Evolutionary conservation across 345 rosid genomes (phyloP).

Genomic region (Eucalyptus leucophloia): DNA sequence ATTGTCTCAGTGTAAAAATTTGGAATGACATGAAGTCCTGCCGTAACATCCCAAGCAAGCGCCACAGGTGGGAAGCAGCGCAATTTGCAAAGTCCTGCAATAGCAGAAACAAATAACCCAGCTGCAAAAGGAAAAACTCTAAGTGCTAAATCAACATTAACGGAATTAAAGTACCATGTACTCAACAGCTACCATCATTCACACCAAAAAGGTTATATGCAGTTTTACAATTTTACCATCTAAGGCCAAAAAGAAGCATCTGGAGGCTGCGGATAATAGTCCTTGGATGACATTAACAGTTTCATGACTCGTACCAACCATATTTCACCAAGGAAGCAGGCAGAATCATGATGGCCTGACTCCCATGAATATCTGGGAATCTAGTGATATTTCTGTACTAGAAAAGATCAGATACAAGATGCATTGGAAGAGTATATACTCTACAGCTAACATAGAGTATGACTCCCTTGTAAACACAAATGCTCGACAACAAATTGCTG

Average conservation of each 20-base stretch:
- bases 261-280: neutral
- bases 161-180: neutral
- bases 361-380: neutral
- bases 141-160: neutral
- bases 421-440: neutral
- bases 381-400: neutral
- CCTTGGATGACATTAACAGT: neutral
- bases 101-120: neutral
- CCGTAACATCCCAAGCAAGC: constrained; percentile 88
- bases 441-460: neutral
- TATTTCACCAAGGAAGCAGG: neutral
- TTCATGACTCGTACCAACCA: neutral
- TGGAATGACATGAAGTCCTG: constrained; percentile 77
- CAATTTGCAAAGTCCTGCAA: constrained; percentile 86
- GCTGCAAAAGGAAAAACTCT: neutral
- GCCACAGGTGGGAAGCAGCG: constrained; percentile 99
- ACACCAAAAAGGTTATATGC: neutral
- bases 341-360: neutral
- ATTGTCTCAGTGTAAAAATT: constrained; percentile 56
- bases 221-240: neutral
- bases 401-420: neutral
- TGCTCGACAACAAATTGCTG: neutral
- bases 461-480: neutral
- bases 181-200: neutral
- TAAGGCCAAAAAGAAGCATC: neutral